These are phyloP conservation scores for Vigna reflexopilosa DNA, from an alignment of 306 rosid species.

Conservation along the genomic window DNA sequence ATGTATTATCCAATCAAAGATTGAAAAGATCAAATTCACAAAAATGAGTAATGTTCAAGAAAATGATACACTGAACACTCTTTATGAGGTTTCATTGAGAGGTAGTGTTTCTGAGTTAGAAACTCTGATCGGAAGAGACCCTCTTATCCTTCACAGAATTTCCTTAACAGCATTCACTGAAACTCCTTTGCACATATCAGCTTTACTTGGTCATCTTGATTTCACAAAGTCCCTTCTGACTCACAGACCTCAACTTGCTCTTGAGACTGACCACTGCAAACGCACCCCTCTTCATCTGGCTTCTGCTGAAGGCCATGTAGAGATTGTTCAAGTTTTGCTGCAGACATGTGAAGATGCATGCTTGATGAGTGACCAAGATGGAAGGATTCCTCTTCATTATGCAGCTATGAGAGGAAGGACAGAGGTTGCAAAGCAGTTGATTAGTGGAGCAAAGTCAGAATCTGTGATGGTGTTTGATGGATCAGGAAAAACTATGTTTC, in stretches of 20 bases:
- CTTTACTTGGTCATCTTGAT: background rate
- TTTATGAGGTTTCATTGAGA: background rate
- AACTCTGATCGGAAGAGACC: background rate
- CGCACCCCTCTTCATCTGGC: constrained; percentile 4
- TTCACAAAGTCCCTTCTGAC: background rate
- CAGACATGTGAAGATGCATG: background rate
- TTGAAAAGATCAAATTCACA: background rate
- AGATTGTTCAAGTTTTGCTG: background rate
- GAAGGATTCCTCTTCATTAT: background rate
- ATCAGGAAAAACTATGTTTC: background rate
- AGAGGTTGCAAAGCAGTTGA: background rate
- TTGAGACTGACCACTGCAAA: background rate
- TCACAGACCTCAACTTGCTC: background rate
- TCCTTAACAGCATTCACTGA: background rate
- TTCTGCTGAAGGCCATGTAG: background rate
- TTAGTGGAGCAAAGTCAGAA: background rate
- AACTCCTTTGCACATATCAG: constrained; percentile 9
- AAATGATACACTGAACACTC: background rate
- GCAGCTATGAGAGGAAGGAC: background rate
- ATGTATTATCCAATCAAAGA: background rate
- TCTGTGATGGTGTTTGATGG: background rate
- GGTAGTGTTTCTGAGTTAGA: background rate
- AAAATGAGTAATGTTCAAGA: background rate
- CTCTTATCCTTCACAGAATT: background rate
- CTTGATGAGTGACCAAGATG: background rate